phyloP scores from a whole-genome alignment of 2,329 filamentous ascomycete species.

The Pseudocercospora musae region DNA sequence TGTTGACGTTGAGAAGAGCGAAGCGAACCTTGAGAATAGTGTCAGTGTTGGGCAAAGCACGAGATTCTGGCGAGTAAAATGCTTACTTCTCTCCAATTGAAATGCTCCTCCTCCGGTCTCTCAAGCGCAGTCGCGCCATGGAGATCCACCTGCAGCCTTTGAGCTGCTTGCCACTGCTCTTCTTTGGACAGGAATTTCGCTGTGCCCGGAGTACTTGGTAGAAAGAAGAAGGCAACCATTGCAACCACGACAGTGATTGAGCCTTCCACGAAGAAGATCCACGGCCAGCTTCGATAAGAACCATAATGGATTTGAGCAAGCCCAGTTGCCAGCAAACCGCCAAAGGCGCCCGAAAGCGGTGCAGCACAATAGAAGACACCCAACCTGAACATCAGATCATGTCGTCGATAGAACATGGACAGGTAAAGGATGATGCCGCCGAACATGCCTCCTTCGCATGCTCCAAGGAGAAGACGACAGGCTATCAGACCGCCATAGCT shows the following conservation, averaged over 20 bases:
- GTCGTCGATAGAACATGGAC: conserved; percentile 42
- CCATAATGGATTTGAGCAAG: conserved; percentile 39
- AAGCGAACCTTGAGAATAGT: conserved; percentile 29
- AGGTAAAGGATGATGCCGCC: conserved; percentile 42
- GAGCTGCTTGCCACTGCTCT: conserved; percentile 31
- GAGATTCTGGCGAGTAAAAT: not conserved
- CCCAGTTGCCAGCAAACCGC: conserved; percentile 43
- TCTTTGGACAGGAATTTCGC: conserved; percentile 39
- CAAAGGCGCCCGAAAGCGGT: conserved; percentile 42
- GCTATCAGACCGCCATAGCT: conserved; percentile 41
- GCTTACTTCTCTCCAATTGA: conserved; percentile 35
- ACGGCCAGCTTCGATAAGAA: conserved; percentile 41
- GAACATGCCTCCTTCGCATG: conserved; percentile 42
- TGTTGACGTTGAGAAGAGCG: conserved; percentile 37
- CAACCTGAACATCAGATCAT: conserved; percentile 42
- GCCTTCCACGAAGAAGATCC: conserved; percentile 42
- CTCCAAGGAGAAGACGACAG: conserved; percentile 41
- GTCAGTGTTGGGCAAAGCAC: not conserved
- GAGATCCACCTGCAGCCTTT: conserved; percentile 33
- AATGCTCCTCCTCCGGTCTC: conserved; percentile 34
- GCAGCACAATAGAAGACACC: conserved; percentile 37
- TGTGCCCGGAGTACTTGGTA: conserved; percentile 52
- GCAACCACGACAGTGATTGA: conserved; percentile 56
- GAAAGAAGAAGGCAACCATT: conserved; percentile 52
- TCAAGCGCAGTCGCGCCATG: conserved; percentile 28